These are phyloP conservation scores for Kalmusia sp. DNA, from an alignment of 2,329 filamentous ascomycete species.

Conservation along the genomic window DNA sequence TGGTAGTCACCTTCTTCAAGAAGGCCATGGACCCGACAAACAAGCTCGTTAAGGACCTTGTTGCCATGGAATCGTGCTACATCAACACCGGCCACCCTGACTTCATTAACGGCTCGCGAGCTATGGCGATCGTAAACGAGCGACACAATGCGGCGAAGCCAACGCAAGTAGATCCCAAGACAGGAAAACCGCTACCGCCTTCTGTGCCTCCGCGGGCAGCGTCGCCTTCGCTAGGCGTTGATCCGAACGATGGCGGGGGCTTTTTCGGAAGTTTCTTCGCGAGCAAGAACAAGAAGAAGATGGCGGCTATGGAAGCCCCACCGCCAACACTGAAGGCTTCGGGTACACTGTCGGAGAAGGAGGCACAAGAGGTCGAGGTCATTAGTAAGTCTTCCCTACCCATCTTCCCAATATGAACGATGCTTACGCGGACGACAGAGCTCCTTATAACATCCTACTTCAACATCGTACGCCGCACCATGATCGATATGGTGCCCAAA, in stretches of 20 bases:
- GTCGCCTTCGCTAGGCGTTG: constrained; percentile 72
- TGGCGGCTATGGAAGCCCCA: constrained; percentile 98
- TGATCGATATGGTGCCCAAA: constrained; percentile 99
- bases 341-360: constrained; percentile 90
- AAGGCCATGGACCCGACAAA: constrained; percentile 98
- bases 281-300: constrained; percentile 99
- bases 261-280: constrained; percentile 99
- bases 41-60: constrained; percentile 92
- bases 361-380: constrained; percentile 95
- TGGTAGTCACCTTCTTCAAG: constrained; percentile 96
- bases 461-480: constrained; percentile 96
- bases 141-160: constrained; percentile 82
- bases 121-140: constrained; percentile 98
- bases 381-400: constrained; percentile 74
- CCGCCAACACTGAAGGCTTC: constrained; percentile 93
- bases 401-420: background rate
- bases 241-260: constrained; percentile 63
- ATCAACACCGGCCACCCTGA: constrained; percentile 99
- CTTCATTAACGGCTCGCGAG: constrained; percentile 94
- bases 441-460: constrained; percentile 96
- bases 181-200: constrained; percentile 85
- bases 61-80: constrained; percentile 95
- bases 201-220: constrained; percentile 72
- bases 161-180: constrained; percentile 97
- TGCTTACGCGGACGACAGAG: constrained; percentile 61